Percentiles rank a stretch among this genome's conserved stretches.
Evolutionary conservation across 2,329 filamentous ascomycete species (phyloP).

Genomic region (Microdochium bolleyi): DNA sequence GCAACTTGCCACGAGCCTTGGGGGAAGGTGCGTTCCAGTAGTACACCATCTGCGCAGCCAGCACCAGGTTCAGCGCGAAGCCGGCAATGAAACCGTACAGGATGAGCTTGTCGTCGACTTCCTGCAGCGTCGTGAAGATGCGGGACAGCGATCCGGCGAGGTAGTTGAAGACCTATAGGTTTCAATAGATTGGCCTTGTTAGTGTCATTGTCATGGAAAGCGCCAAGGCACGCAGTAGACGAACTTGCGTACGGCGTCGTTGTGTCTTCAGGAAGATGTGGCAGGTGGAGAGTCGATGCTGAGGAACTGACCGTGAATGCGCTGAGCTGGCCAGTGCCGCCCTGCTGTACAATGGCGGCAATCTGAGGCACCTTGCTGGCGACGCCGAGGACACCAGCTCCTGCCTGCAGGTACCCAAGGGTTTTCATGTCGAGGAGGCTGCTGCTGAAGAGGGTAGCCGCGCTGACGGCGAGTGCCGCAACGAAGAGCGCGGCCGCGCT

Average conservation of each 20-base stretch:
- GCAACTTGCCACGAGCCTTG: constrained; percentile 30
- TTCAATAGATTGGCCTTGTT: not conserved
- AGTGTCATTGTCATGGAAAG: not conserved
- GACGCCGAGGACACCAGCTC: constrained; percentile 73
- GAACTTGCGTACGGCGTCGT: too few species aligned
- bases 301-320: constrained; percentile 78
- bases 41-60: constrained; percentile 86
- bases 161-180: constrained; percentile 86
- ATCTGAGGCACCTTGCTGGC: constrained; percentile 95
- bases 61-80: constrained; percentile 78
- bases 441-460: constrained; percentile 62
- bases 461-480: constrained; percentile 61
- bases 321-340: constrained; percentile 89
- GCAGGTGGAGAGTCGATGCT: too few species aligned
- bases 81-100: constrained; percentile 91
- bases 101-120: constrained; percentile 94
- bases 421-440: constrained; percentile 56
- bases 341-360: constrained; percentile 72
- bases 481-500: constrained; percentile 69
- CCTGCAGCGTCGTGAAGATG: constrained; percentile 95
- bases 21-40: constrained; percentile 76
- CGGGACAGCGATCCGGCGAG: constrained; percentile 84
- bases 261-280: too few species aligned
- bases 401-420: constrained; percentile 72
- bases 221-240: too few species aligned